Evolutionary conservation across 176 grass and related monocot genomes (phyloP), one percentile per base, ranked within the genome.

Genomic region (Eleusine indica): DNA sequence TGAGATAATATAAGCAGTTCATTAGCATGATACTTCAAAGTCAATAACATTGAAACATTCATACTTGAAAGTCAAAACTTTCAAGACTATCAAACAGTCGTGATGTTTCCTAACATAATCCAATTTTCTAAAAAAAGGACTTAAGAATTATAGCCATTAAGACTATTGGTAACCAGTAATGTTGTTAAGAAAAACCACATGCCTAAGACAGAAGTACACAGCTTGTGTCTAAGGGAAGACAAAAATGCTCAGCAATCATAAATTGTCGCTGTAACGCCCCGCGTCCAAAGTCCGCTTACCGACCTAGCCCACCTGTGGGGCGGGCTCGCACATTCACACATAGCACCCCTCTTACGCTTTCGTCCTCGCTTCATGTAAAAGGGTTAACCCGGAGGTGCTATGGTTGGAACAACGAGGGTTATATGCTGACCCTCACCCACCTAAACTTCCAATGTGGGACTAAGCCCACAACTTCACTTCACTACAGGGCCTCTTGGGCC

Each of bases 1-100:
- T 74, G 40, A 79, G 44, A 39, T 53, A 85, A 42, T 39, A 80
- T 58, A 71, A 92, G 16, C 47, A 87, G 71, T 40, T 63, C 67
- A 84, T 87, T 61, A 90, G 75, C 14, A 80, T 48, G 41, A 79
- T 78, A 73, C 51, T 68, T 72, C n/a, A 51, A 60, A 68, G 62
- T 47, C 18, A 88, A 52, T 18, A 79, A 83, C 56, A 73, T 9
- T 44, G 37, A 73, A 57, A 7, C 51, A 89, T 68, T 72, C 30
- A 58, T 81, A 48, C 51, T 73, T 57, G 19, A 75, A 43, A 38
- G 18, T 72, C 37, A 70, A 63, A 35, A 69, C 8, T 25, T n/a
- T 35, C 32, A 41, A 18, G 32, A 66, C 29, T 79, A 71, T 57
- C 25, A 60, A 85, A 77, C 82, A 67, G 0, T 28, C 18, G 1